Conservation (phyloP, 345 rosid species). For the Pelargonium nanum region DNA sequence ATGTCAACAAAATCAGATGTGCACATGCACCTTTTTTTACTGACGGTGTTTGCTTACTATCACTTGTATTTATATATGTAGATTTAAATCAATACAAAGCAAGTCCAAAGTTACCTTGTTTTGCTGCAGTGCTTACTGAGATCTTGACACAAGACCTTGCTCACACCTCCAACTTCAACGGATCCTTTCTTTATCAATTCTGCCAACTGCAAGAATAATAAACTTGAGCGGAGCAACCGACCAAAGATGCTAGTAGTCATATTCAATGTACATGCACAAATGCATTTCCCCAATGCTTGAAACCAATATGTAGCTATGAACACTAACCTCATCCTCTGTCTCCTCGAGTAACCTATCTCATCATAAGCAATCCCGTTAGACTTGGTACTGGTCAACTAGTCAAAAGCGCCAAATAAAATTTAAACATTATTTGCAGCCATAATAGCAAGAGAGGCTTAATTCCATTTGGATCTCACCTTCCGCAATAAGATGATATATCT, state of each 20-base stretch:
- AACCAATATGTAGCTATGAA: background rate
- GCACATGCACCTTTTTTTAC: too few species aligned
- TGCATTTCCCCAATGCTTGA: background rate
- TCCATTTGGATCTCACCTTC: conserved; percentile 45
- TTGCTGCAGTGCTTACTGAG: conserved; percentile 62
- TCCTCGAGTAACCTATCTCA: conserved; percentile 71
- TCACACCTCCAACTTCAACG: conserved; percentile 55
- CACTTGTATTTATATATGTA: too few species aligned
- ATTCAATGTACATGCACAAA: too few species aligned
- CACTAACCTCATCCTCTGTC: conserved; percentile 80
- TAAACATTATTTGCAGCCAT: too few species aligned
- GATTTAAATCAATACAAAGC: too few species aligned
- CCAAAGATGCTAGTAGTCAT: background rate
- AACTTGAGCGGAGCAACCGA: background rate
- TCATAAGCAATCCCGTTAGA: conserved; percentile 11
- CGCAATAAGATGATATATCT: conserved; percentile 83
- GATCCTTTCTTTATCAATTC: conserved; percentile 68
- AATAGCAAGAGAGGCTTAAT: conserved; percentile 5
- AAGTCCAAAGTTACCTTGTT: conserved; percentile 36
- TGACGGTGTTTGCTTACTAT: too few species aligned
- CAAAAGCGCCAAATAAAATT: background rate
- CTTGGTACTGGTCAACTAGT: background rate
- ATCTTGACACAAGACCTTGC: conserved; percentile 67
- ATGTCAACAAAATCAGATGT: too few species aligned
- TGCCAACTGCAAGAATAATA: conserved; percentile 41